phyloP scores from a whole-genome alignment of 2,329 filamentous ascomycete genomes.

The Myrmaecium sp. region DNA sequence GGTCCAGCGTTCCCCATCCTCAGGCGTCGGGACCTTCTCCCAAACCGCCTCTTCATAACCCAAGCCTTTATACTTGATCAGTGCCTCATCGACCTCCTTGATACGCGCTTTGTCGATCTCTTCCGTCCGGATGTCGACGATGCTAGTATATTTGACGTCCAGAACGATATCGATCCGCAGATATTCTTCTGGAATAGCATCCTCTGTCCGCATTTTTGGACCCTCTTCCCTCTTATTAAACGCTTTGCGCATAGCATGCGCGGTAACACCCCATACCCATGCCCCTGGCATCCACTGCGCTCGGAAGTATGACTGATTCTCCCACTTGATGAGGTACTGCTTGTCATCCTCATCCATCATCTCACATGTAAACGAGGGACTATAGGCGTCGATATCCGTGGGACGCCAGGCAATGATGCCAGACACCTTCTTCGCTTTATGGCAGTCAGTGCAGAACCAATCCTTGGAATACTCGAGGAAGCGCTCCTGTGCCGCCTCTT shows the following conservation, averaged over 20 bases:
- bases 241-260: conserved; percentile 46
- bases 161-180: conserved; percentile 81
- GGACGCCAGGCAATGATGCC: conserved; percentile 83
- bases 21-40: conserved; percentile 57
- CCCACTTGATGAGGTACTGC: conserved; percentile 88
- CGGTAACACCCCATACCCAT: conserved; percentile 66
- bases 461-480: conserved; percentile 55
- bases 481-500: conserved; percentile 40
- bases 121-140: conserved; percentile 41
- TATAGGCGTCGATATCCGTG: conserved; percentile 37
- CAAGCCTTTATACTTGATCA: conserved; percentile 85
- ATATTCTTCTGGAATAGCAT: conserved; percentile 78
- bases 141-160: conserved; percentile 51
- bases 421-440: conserved; percentile 49
- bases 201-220: conserved; percentile 52
- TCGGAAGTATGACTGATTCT: conserved; percentile 60
- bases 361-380: conserved; percentile 33
- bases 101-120: conserved; percentile 56
- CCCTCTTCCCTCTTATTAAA: conserved; percentile 57
- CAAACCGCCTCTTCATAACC: conserved; percentile 82
- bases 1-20: conserved; percentile 52
- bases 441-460: conserved; percentile 72
- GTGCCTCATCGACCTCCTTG: conserved; percentile 52
- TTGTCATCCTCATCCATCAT: conserved; percentile 59
- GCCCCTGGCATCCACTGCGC: conserved; percentile 76